Evolutionary conservation across 2,329 filamentous ascomycete species (phyloP).

Genomic region (Microdochium trichocladiopsis): DNA sequence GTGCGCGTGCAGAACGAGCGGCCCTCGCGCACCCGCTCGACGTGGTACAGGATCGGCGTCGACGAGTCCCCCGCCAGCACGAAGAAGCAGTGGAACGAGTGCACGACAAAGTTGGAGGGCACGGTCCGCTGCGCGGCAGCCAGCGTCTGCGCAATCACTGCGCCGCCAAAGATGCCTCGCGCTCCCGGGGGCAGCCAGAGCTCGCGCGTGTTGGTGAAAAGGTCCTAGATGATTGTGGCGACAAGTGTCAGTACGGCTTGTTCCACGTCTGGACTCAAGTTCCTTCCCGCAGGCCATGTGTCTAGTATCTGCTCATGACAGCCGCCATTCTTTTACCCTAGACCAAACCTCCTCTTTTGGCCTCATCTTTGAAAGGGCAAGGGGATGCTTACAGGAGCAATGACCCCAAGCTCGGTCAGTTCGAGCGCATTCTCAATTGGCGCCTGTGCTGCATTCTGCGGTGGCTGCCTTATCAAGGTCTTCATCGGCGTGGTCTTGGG

Average conservation of each 20-base stretch:
- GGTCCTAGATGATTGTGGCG: conserved; percentile 46
- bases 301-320: too few species aligned
- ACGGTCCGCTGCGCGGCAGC: conserved; percentile 86
- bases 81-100: conserved; percentile 99
- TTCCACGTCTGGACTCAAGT: too few species aligned
- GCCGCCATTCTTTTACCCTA: not conserved
- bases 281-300: too few species aligned
- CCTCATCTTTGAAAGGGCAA: not conserved
- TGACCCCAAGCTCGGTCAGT: conserved; percentile 68
- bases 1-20: conserved; percentile 86
- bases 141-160: conserved; percentile 82
- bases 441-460: conserved; percentile 63
- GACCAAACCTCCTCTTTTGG: not conserved
- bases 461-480: conserved; percentile 70
- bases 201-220: conserved; percentile 90
- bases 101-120: conserved; percentile 69
- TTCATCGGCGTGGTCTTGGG: not conserved
- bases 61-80: conserved; percentile 80
- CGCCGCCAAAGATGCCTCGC: conserved; percentile 87
- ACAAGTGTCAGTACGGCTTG: too few species aligned
- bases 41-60: conserved; percentile 88
- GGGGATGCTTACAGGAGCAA: conserved; percentile 57
- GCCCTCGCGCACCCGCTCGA: conserved; percentile 88
- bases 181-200: conserved; percentile 91
- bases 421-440: conserved; percentile 87